These are phyloP conservation scores for Metschnikowia koreensis DNA, from an alignment of 805 yeast species.

Conservation along the genomic window DNA sequence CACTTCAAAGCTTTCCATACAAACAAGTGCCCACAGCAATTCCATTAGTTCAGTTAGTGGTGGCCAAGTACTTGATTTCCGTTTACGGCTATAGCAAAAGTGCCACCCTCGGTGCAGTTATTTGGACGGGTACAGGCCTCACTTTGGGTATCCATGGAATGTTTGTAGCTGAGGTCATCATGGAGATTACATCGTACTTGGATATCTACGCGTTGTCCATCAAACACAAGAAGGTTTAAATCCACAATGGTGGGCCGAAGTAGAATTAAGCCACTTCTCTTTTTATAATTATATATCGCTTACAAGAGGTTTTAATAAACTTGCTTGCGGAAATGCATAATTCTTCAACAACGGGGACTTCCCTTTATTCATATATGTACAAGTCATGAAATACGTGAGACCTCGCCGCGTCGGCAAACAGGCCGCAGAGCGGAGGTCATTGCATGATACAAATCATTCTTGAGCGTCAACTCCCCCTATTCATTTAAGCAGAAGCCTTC, in stretches of 20 bases:
- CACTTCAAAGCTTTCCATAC: slow-evolving; percentile 74
- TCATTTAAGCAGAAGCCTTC: slow-evolving; percentile 24
- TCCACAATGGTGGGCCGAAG: neutral
- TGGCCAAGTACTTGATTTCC: slow-evolving; percentile 33
- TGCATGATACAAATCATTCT: slow-evolving; percentile 12
- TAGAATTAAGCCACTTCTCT: neutral
- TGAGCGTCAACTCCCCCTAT: neutral
- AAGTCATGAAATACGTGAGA: slow-evolving; percentile 21
- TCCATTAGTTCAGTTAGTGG: slow-evolving; percentile 50
- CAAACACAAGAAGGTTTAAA: slow-evolving; percentile 63
- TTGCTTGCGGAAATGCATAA: neutral
- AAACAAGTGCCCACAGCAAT: slow-evolving; percentile 67
- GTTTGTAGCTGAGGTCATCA: slow-evolving; percentile 74
- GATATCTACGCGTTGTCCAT: slow-evolving; percentile 85
- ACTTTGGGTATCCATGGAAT: slow-evolving; percentile 66
- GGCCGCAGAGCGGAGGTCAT: neutral
- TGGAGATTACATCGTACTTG: slow-evolving; percentile 73
- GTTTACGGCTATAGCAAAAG: slow-evolving; percentile 40
- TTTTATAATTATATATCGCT: too few relatives aligned
- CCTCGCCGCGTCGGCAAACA: neutral
- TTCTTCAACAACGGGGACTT: slow-evolving; percentile 7
- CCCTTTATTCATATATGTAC: slow-evolving; percentile 18
- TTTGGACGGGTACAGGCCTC: slow-evolving; percentile 67
- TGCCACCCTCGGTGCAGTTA: slow-evolving; percentile 47
- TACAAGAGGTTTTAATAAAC: too few relatives aligned